Conservation (phyloP, 108 stramenopile genomes). For the Tribonema minus region DNA sequence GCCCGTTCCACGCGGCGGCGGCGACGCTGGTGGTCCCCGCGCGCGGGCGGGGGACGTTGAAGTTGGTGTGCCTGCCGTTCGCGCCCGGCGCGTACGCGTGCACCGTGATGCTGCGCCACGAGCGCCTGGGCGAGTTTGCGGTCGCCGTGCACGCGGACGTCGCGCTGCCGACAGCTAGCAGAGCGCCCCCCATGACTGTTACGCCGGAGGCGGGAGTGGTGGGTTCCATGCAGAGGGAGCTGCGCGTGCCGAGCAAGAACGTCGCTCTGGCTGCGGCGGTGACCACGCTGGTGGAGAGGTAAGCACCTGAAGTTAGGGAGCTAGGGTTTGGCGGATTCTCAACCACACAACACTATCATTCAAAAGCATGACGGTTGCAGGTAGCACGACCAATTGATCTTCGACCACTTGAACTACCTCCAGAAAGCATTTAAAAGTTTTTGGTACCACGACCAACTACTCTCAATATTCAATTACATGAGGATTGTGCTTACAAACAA, state of each 20-base stretch:
- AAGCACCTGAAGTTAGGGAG: no score
- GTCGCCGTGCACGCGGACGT: constrained; percentile 50
- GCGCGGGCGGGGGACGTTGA: constrained; percentile 1
- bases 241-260: constrained; percentile 36
- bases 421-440: no score
- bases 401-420: no score
- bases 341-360: no score
- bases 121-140: constrained; percentile 55
- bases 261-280: constrained; percentile 30
- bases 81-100: constrained; percentile 53
- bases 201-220: constrained; percentile 12
- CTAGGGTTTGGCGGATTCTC: no score
- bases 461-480: no score
- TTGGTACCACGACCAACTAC: no score
- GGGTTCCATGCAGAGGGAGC: constrained; percentile 15
- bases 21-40: constrained; percentile 29
- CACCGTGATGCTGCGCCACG: constrained; percentile 49
- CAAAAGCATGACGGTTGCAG: no score
- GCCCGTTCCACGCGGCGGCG: constrained; percentile 27
- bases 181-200: constrained; percentile 15
- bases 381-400: no score
- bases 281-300: constrained; percentile 9
- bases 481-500: no score
- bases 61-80: constrained; percentile 53
- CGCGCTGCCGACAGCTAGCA: constrained; percentile 38